Evolutionary conservation across 1,284 basidiomycete species (phyloP), one percentile per base, ranked within the genome.

Genomic region (Vanrija humicola): DNA sequence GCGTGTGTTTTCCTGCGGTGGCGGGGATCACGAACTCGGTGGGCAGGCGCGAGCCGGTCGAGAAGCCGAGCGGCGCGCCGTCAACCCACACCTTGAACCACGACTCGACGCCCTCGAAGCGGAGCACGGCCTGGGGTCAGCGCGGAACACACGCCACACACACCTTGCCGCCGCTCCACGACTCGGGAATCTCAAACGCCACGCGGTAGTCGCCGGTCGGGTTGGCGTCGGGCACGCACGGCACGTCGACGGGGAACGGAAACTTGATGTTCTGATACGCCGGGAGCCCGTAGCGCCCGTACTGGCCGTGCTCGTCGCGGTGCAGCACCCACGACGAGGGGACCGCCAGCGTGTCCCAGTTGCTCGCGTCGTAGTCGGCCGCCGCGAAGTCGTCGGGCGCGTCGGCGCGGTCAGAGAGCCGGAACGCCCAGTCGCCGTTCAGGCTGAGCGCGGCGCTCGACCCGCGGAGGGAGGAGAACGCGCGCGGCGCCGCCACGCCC

Each of bases 61-160:
- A 34, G 6, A 34, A 49, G n/a, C 65, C 65, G 19, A 66, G 29
- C 43, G 51, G 47, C 15, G 6, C 34, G 12, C 65, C 65, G 23
- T 66, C 64, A 15, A 66, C 18, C 61, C 61, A 66, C 1, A 62
- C 52, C 48, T 66, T 66, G 52, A 26, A 52, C 63, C 63, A 66
- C 3, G 54, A 57, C 48, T 66, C 65, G 47, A 66, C 53, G 21
- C 65, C 65, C 26, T 66, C 65, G 23, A 64, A 66, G 14, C 64
- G 62, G 6, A 65, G 38, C 1, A 65, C 15, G 38, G 38, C 48
- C 62, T 64, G n/a, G 14, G 15, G 5, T 34, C 40, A 38, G 28
- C 15, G n/a, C 18, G 21, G 21, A 23, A 23, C 23, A 46, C 28
- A 8, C 6, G 3, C 2, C 23, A 10, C 16, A 25, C 25, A 48